A percentile compares a stretch with the other conserved stretches of the same genome.
Evolutionary conservation across 306 rosid genomes (phyloP).

Genomic region (Sesbania bispinosa): DNA sequence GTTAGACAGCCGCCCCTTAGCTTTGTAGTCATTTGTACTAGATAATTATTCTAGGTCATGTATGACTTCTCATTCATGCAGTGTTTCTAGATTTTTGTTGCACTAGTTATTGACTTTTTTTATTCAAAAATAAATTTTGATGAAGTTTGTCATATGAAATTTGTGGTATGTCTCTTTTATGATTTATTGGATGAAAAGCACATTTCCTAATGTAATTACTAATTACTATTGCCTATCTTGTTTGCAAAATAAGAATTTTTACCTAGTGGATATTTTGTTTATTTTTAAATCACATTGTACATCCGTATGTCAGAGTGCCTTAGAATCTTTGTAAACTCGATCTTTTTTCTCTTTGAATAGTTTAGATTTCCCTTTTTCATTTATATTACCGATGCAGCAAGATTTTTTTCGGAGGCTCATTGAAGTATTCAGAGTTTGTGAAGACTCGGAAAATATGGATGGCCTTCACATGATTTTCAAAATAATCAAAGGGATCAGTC

Average conservation of each 20-base stretch:
- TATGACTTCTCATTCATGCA: background rate
- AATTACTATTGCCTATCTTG: background rate
- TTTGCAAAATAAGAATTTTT: background rate
- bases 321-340: background rate
- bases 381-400: slow-evolving; percentile 57
- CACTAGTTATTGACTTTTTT: background rate
- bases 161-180: background rate
- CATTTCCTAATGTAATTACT: background rate
- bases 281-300: background rate
- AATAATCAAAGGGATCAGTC: slow-evolving; percentile 89
- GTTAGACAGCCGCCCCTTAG: background rate
- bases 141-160: background rate
- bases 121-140: background rate
- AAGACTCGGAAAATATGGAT: slow-evolving; percentile 76
- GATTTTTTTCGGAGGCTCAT: slow-evolving; percentile 80
- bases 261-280: background rate
- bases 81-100: background rate
- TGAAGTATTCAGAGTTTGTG: slow-evolving; percentile 72
- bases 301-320: background rate
- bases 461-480: slow-evolving; percentile 87
- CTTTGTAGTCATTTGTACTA: background rate
- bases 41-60: background rate
- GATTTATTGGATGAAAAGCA: background rate
- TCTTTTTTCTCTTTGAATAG: background rate
- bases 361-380: background rate